These are phyloP conservation scores for Claviceps arundinis DNA, from an alignment of 2,329 filamentous ascomycete species.

Conservation along the genomic window DNA sequence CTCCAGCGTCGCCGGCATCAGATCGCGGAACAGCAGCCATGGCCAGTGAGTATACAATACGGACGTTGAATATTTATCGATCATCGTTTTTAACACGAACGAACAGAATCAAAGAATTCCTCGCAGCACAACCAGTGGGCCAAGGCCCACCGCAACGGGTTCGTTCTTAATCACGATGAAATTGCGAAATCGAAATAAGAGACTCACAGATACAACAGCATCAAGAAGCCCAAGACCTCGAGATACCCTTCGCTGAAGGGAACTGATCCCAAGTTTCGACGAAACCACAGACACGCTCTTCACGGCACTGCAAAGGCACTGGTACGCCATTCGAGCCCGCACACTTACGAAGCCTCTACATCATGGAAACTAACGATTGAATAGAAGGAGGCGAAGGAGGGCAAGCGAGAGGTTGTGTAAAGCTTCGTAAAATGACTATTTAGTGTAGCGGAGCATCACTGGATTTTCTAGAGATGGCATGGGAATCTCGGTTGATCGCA, in stretches of 20 bases:
- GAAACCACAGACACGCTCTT: slow-evolving; percentile 99
- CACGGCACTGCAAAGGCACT: slow-evolving; percentile 97
- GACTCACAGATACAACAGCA: slow-evolving; percentile 43
- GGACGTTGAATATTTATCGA: background rate
- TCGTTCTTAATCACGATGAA: slow-evolving; percentile 27
- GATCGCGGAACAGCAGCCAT: slow-evolving; percentile 4
- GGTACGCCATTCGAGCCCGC: slow-evolving; percentile 44
- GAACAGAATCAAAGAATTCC: slow-evolving; percentile 96
- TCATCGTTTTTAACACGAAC: background rate
- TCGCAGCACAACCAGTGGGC: slow-evolving; percentile 97
- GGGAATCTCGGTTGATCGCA: background rate
- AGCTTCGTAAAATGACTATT: background rate
- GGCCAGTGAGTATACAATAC: slow-evolving; percentile 4
- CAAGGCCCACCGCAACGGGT: slow-evolving; percentile 99
- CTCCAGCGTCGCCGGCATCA: slow-evolving; percentile 1
- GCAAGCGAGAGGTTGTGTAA: slow-evolving; percentile 80
- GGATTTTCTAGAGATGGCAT: background rate
- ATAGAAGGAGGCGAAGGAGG: slow-evolving; percentile 96
- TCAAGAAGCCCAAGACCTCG: slow-evolving; percentile 99
- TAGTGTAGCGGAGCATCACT: background rate
- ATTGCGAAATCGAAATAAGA: background rate
- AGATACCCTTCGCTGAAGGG: slow-evolving; percentile 98
- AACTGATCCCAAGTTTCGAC: slow-evolving; percentile 98
- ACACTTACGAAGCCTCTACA: background rate
- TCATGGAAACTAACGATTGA: slow-evolving; percentile 17